phyloP scores from a whole-genome alignment of 2,329 filamentous ascomycete genomes.

The Blastomyces gilchristii region DNA sequence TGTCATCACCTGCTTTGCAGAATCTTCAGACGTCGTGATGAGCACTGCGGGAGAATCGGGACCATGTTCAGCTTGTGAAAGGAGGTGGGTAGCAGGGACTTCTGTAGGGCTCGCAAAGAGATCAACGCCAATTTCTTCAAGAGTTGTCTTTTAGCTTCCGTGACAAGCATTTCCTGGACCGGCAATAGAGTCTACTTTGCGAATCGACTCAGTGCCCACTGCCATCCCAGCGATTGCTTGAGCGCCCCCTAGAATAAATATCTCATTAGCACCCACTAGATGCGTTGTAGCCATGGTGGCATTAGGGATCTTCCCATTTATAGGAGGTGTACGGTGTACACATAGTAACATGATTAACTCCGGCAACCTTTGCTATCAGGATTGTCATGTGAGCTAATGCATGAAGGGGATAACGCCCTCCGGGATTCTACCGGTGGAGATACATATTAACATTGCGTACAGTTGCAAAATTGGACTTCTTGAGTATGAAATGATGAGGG shows the following conservation, averaged over 20 bases:
- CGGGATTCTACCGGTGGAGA: conserved; percentile 37
- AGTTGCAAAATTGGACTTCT: background rate
- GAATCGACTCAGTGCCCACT: conserved; percentile 40
- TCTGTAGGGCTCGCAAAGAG: conserved; percentile 46
- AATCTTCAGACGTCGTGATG: conserved; percentile 38
- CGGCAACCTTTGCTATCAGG: conserved; percentile 45
- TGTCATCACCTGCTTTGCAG: conserved; percentile 32
- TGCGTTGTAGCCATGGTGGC: conserved; percentile 44
- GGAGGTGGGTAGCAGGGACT: conserved; percentile 40
- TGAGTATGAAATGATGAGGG: background rate
- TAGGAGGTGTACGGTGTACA: conserved; percentile 48
- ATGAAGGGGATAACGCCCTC: conserved; percentile 44
- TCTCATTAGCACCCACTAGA: conserved; percentile 42
- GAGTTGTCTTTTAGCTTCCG: conserved; percentile 45
- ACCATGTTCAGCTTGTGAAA: conserved; percentile 44
- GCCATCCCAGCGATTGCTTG: conserved; percentile 47
- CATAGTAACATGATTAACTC: conserved; percentile 41
- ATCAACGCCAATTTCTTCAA: conserved; percentile 47
- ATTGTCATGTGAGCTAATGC: conserved; percentile 49
- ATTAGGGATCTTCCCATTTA: conserved; percentile 38
- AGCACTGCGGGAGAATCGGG: conserved; percentile 43
- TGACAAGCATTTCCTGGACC: conserved; percentile 46
- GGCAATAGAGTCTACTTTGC: conserved; percentile 44
- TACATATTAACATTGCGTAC: background rate
- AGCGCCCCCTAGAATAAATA: conserved; percentile 43